A percentile compares a stretch with the other conserved stretches of the same genome.
These are phyloP conservation scores for Pichia cabralensis DNA, from an alignment of 805 yeast species.

Conservation along the genomic window DNA sequence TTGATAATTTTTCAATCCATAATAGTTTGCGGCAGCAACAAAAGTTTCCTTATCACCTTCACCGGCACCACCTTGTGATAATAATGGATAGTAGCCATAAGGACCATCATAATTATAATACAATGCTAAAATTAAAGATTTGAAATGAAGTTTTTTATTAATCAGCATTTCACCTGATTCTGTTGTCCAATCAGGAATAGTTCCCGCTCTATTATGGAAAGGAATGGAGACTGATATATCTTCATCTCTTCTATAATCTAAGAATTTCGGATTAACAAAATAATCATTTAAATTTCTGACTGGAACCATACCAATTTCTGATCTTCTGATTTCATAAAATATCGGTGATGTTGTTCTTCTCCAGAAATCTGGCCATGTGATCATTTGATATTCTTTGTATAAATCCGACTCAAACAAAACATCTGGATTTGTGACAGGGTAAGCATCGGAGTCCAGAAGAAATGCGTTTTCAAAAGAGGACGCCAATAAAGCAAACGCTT, in stretches of 20 bases:
- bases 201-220: constrained; percentile 55
- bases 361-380: constrained; percentile 87
- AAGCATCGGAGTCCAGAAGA: constrained; percentile 67
- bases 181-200: constrained; percentile 59
- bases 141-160: constrained; percentile 44
- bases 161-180: constrained; percentile 59
- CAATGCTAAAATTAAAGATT: constrained; percentile 43
- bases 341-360: constrained; percentile 69
- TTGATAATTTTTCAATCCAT: constrained; percentile 43
- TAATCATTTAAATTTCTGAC: constrained; percentile 25
- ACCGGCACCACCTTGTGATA: constrained; percentile 55
- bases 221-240: constrained; percentile 27
- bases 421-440: constrained; percentile 60
- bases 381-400: constrained; percentile 38
- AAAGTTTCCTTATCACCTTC: constrained; percentile 79
- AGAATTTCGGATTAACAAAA: constrained; percentile 23
- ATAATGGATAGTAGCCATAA: constrained; percentile 44
- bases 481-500: constrained; percentile 58
- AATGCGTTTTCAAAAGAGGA: constrained; percentile 67
- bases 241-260: constrained; percentile 27
- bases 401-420: constrained; percentile 47
- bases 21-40: constrained; percentile 55
- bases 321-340: constrained; percentile 59
- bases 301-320: constrained; percentile 30
- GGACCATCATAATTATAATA: constrained; percentile 57